Percentiles rank a stretch among this genome's conserved stretches.
Evolutionary conservation across 257 asterid genomes (phyloP).

Genomic region (Anisodus tanguticus): DNA sequence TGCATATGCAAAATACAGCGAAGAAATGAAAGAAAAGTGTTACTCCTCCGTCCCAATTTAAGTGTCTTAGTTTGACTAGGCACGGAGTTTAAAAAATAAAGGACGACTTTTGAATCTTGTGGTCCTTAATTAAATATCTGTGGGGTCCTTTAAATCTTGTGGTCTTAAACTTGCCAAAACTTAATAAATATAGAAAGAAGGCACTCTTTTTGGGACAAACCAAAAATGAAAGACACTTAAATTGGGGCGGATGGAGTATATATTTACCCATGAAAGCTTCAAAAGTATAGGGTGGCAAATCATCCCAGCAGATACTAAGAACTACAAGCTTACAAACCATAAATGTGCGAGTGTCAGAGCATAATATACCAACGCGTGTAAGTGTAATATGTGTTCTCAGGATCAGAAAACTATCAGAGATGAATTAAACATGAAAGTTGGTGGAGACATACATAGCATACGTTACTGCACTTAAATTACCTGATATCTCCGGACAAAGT

Average conservation of each 20-base stretch:
- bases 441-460: constrained; percentile 14
- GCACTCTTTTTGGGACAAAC: too few species aligned
- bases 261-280: constrained; percentile 25
- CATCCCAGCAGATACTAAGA: not conserved
- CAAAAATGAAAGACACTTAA: too few species aligned
- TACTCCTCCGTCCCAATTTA: too few species aligned
- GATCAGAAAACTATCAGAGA: constrained; percentile 17
- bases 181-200: too few species aligned
- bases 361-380: not conserved
- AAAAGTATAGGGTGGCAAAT: constrained; percentile 21
- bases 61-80: too few species aligned
- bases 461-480: constrained; percentile 45
- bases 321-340: constrained; percentile 10
- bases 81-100: too few species aligned
- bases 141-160: too few species aligned
- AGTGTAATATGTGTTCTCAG: constrained; percentile 23
- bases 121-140: too few species aligned
- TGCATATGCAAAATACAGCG: not conserved
- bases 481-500: constrained; percentile 78
- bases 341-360: not conserved
- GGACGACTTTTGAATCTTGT: too few species aligned
- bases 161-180: too few species aligned
- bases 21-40: constrained; percentile 17
- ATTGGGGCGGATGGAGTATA: too few species aligned
- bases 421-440: not conserved